Evolutionary conservation across 108 stramenopile genomes (phyloP).

Genomic region (Nannochloropsis granulata): DNA sequence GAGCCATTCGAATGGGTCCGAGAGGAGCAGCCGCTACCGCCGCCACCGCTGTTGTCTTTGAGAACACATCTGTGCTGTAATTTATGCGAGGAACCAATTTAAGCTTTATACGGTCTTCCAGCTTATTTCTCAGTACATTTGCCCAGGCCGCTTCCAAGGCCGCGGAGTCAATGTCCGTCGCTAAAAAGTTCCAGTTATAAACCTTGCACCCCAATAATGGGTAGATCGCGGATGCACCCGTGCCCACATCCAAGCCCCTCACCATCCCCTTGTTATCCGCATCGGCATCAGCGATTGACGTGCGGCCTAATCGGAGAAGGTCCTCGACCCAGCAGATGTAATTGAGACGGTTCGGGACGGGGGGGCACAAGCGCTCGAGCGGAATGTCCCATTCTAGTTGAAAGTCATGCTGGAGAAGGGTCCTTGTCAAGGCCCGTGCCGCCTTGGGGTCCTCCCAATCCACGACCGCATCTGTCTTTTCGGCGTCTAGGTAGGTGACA

Average conservation of each 20-base stretch:
- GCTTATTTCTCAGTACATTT: conserved; percentile 55
- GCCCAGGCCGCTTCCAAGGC: conserved; percentile 48
- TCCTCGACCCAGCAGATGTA: conserved; percentile 65
- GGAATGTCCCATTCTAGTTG: conserved; percentile 49
- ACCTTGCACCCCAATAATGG: conserved; percentile 45
- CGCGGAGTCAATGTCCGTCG: conserved; percentile 66
- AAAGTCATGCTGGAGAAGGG: conserved; percentile 55
- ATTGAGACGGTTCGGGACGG: conserved; percentile 76
- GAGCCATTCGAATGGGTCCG: conserved; percentile 2
- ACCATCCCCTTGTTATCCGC: no score
- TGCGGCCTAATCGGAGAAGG: conserved; percentile 31
- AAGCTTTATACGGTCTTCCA: conserved; percentile 41
- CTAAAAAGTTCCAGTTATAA: conserved; percentile 45
- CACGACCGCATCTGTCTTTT: conserved; percentile 8
- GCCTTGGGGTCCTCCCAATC: conserved; percentile 28
- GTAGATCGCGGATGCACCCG: conserved; percentile 71
- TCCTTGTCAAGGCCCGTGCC: conserved; percentile 50
- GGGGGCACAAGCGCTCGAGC: conserved; percentile 59
- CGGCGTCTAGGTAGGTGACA: conserved; percentile 8
- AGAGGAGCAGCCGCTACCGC: not conserved
- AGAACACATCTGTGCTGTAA: not conserved
- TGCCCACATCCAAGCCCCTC: conserved; percentile 66
- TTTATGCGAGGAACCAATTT: conserved; percentile 31
- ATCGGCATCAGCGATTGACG: not conserved
- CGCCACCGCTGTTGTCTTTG: not conserved